A percentile compares a stretch with the other conserved stretches of the same genome.
Evolutionary conservation across 83 land plant genomes (phyloP).

Genomic region (Picea abies): DNA sequence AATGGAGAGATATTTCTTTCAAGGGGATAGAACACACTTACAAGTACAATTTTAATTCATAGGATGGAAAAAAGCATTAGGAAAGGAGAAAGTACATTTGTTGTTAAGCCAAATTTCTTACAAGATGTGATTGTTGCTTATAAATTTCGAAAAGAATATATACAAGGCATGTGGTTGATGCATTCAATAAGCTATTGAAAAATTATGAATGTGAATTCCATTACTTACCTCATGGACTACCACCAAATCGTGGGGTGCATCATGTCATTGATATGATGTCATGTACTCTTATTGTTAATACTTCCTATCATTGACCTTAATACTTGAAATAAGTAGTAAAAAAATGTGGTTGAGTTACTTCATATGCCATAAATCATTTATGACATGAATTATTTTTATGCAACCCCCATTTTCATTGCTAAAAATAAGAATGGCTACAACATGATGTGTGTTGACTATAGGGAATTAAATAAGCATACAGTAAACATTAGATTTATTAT

Average conservation of each 20-base stretch:
- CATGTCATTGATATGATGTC: background rate
- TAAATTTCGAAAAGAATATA: background rate
- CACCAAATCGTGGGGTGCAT: background rate
- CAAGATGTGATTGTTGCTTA: background rate
- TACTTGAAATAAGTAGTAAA: background rate
- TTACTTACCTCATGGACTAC: background rate
- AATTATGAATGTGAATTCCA: background rate
- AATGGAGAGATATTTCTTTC: background rate
- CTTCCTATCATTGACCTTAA: background rate
- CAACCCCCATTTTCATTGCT: background rate
- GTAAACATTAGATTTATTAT: too few relatives aligned
- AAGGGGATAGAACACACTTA: background rate
- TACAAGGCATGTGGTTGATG: background rate
- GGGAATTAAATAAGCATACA: background rate
- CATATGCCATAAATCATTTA: background rate
- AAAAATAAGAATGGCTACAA: background rate
- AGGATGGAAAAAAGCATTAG: background rate
- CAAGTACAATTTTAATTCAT: background rate
- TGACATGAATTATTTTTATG: background rate
- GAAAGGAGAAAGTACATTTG: background rate
- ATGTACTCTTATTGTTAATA: background rate
- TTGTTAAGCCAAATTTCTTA: background rate
- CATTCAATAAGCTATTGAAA: background rate
- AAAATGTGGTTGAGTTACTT: background rate
- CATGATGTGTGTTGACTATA: background rate